Conservation (phyloP, 495 filamentous ascomycete species). For the Podospora anserina region DNA sequence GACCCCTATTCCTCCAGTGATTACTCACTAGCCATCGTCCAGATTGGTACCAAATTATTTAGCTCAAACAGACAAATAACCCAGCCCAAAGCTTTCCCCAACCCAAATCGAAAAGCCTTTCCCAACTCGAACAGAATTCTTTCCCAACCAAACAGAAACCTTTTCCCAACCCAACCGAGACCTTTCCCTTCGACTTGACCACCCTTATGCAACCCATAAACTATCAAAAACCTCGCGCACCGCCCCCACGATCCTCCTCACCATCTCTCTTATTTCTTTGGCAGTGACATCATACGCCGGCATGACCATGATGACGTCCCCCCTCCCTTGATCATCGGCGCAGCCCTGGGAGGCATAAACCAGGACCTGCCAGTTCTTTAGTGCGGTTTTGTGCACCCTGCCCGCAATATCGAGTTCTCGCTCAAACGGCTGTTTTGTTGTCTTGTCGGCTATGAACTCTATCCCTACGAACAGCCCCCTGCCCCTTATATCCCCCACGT, state of each 20-base stretch:
- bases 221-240: slow-evolving; percentile 20
- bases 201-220: no score
- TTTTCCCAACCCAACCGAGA: no score
- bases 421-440: slow-evolving; percentile 51
- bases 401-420: slow-evolving; percentile 37
- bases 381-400: slow-evolving; percentile 50
- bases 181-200: not conserved
- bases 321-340: slow-evolving; percentile 53
- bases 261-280: slow-evolving; percentile 18
- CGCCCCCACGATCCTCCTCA: slow-evolving; percentile 18
- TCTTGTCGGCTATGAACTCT: slow-evolving; percentile 53
- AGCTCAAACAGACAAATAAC: no score
- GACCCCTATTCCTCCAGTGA: not conserved
- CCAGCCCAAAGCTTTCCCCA: no score
- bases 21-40: no score
- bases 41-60: no score
- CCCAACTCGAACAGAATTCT: no score
- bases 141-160: no score
- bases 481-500: slow-evolving; percentile 64
- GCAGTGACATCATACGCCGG: slow-evolving; percentile 24
- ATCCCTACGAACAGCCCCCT: slow-evolving; percentile 61
- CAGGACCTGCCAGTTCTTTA: slow-evolving; percentile 54
- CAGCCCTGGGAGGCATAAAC: slow-evolving; percentile 67
- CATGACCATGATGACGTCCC: slow-evolving; percentile 70
- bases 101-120: no score